A percentile compares a stretch with the other conserved stretches of the same genome.
Conservation (phyloP, 805 yeast species). For the Nakazawaea sp. region DNA sequence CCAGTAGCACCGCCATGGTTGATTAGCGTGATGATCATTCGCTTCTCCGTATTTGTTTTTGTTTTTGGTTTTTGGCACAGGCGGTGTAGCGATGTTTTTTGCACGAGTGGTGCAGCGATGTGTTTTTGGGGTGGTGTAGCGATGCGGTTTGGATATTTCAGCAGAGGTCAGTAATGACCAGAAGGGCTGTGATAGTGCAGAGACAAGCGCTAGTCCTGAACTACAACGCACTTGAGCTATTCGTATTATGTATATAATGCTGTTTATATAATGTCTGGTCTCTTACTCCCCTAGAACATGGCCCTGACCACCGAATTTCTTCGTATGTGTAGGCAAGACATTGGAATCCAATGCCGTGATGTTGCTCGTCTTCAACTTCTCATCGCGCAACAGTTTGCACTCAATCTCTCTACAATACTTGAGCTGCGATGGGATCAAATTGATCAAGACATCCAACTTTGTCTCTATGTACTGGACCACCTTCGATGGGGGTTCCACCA, state of each 20-base stretch:
- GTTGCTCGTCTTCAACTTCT: conserved; percentile 14
- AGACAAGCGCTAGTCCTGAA: neutral
- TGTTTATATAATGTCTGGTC: neutral
- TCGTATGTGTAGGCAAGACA: conserved; percentile 16
- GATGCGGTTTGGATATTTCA: no score
- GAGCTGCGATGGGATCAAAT: conserved; percentile 45
- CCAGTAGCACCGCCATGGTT: no score
- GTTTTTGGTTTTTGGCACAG: no score
- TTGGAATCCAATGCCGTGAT: conserved; percentile 12
- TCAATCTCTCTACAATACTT: conserved; percentile 56
- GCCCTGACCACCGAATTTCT: conserved; percentile 18
- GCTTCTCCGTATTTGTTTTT: no score
- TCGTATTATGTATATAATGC: neutral
- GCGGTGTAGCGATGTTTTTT: no score
- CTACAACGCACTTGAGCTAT: no score
- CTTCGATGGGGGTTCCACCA: conserved; percentile 61
- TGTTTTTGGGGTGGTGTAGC: no score
- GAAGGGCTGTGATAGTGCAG: neutral
- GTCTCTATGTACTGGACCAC: conserved; percentile 59
- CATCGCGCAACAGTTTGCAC: conserved; percentile 37
- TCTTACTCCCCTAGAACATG: conserved; percentile 18
- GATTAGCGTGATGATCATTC: no score
- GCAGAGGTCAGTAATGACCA: no score
- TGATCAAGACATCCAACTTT: conserved; percentile 42
- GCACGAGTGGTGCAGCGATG: no score